These are phyloP conservation scores for Trichomonas tenax DNA, from an alignment of 208 protist species.

Conservation along the genomic window DNA sequence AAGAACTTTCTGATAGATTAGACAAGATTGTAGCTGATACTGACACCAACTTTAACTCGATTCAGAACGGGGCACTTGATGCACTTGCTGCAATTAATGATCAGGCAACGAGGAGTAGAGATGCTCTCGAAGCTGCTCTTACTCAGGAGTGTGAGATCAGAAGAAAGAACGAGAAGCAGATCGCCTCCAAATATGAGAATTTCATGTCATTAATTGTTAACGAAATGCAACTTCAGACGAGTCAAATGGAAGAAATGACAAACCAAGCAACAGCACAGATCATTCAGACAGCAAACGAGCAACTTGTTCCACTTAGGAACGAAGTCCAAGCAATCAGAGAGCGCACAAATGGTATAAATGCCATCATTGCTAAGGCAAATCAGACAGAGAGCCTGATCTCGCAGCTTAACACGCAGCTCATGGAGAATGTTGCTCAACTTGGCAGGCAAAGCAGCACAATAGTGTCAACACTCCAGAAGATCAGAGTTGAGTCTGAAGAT, in stretches of 20 bases:
- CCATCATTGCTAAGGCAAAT: neutral
- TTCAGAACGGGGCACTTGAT: neutral
- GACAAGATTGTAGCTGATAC: neutral
- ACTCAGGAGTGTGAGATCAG: neutral
- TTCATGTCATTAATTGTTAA: constrained; percentile 7
- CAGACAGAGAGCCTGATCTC: neutral
- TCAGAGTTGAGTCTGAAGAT: neutral
- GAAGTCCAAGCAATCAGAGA: neutral
- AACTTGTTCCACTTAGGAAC: neutral
- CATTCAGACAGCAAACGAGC: too few species aligned
- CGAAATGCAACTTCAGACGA: neutral
- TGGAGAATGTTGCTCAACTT: neutral
- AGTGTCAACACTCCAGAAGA: neutral
- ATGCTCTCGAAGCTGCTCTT: neutral
- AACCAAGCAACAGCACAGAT: neutral
- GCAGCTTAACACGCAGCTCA: neutral
- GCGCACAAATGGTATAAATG: neutral
- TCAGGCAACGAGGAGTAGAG: neutral
- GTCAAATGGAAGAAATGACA: neutral
- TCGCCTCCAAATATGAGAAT: neutral
- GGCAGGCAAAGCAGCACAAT: neutral
- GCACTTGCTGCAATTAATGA: neutral
- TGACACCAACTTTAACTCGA: neutral
- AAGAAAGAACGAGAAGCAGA: neutral
- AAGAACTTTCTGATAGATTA: neutral